Conservation (phyloP, 1,139 yeast genomes). For the Yarrowia galli region DNA sequence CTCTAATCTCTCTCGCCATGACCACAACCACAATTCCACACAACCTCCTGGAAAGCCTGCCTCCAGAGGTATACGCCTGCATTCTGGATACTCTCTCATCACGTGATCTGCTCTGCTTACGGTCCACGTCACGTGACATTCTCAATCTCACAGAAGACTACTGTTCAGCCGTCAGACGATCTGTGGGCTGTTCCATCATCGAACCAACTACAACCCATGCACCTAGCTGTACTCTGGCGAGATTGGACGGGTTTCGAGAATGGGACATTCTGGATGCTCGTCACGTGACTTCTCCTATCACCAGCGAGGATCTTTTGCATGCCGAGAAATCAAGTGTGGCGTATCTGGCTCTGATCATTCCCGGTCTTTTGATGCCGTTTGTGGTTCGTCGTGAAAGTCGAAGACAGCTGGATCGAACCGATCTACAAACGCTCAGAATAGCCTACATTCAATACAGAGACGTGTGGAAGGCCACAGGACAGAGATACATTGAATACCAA, state of each 20-base stretch:
- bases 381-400: slow-evolving; percentile 2
- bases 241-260: background rate
- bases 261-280: background rate
- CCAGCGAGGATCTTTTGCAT: slow-evolving; percentile 7
- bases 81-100: background rate
- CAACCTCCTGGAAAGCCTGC: background rate
- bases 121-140: background rate
- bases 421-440: slow-evolving; percentile 20
- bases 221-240: slow-evolving; percentile 1
- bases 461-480: slow-evolving; percentile 19
- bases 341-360: slow-evolving; percentile 13
- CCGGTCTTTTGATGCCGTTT: slow-evolving; percentile 14
- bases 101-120: background rate
- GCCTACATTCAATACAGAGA: slow-evolving; percentile 28
- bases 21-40: background rate
- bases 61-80: slow-evolving; percentile 4
- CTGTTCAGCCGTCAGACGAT: background rate
- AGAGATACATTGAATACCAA: slow-evolving; percentile 18
- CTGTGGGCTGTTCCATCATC: background rate
- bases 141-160: background rate
- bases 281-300: background rate
- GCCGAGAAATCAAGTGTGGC: background rate
- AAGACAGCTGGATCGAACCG: slow-evolving; percentile 6
- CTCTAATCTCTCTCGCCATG: slow-evolving; percentile 3
- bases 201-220: background rate